A percentile compares a stretch with the other conserved stretches of the same genome.
phyloP scores from a whole-genome alignment of 2,329 filamentous ascomycete species.

The Tolypocladium pustulatum region DNA sequence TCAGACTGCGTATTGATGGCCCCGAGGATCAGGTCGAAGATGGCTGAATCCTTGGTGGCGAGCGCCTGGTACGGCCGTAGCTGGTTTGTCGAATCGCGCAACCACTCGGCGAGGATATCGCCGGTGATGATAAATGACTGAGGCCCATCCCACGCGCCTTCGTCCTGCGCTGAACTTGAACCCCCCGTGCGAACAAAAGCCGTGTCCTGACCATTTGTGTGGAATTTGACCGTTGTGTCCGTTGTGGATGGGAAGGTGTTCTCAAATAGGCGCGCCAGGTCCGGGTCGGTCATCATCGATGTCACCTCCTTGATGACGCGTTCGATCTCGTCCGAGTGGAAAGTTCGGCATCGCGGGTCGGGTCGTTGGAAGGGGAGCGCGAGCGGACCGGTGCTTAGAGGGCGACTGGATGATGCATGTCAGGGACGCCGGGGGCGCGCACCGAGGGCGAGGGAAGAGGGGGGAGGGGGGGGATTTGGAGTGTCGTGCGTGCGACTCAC shows the following conservation, averaged over 20 bases:
- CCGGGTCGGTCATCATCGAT: slow-evolving; percentile 67
- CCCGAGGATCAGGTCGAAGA: slow-evolving; percentile 74
- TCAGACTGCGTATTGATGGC: slow-evolving; percentile 95
- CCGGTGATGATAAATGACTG: slow-evolving; percentile 92
- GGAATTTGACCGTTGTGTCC: slow-evolving; percentile 84
- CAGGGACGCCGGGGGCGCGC: background rate
- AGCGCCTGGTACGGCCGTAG: slow-evolving; percentile 80
- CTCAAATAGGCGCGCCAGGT: slow-evolving; percentile 85
- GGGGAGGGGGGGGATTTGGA: no score
- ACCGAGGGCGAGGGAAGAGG: background rate
- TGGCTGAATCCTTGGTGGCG: slow-evolving; percentile 67
- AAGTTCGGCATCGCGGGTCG: slow-evolving; percentile 72
- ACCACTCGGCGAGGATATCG: slow-evolving; percentile 88
- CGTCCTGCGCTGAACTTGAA: slow-evolving; percentile 25
- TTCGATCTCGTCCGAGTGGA: slow-evolving; percentile 78
- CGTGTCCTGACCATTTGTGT: slow-evolving; percentile 50
- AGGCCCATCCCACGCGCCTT: slow-evolving; percentile 65
- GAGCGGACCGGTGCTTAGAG: slow-evolving; percentile 70
- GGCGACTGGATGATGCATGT: slow-evolving; percentile 41
- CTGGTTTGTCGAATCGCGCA: slow-evolving; percentile 89
- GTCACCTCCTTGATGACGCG: slow-evolving; percentile 78
- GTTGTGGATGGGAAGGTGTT: slow-evolving; percentile 83
- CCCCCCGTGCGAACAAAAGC: slow-evolving; percentile 23
- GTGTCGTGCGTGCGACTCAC: slow-evolving; percentile 15
- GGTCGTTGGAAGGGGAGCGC: slow-evolving; percentile 81